Evolutionary conservation across 1,284 basidiomycete genomes (phyloP).

Genomic region (Thecaphora thlaspeos): DNA sequence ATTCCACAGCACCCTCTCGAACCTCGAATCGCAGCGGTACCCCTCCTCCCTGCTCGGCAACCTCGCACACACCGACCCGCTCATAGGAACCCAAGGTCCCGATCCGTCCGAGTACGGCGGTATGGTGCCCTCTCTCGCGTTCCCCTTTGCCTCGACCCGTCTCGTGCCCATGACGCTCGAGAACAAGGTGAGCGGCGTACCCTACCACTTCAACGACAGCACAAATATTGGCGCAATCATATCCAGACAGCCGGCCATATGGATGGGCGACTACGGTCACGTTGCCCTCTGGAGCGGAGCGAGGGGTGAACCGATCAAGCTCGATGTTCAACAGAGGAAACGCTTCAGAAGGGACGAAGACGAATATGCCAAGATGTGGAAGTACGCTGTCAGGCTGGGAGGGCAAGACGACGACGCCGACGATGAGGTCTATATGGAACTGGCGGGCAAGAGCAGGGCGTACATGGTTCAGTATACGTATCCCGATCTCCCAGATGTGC

Average conservation of each 20-base stretch:
- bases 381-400: conserved; percentile 68
- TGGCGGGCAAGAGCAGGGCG: conserved; percentile 75
- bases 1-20: not conserved
- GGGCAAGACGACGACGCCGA: conserved; percentile 61
- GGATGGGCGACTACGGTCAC: conserved; percentile 68
- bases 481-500: no score
- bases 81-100: conserved; percentile 39
- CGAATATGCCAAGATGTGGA: conserved; percentile 68
- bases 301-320: conserved; percentile 59
- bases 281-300: conserved; percentile 60
- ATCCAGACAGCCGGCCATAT: conserved; percentile 68
- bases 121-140: conserved; percentile 25
- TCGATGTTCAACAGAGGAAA: conserved; percentile 67
- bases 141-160: conserved; percentile 30
- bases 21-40: conserved; percentile 12
- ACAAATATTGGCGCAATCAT: conserved; percentile 25
- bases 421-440: conserved; percentile 61
- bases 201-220: conserved; percentile 36
- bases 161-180: conserved; percentile 27
- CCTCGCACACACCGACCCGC: conserved; percentile 30
- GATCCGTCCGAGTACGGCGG: conserved; percentile 36
- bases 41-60: conserved; percentile 1
- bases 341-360: conserved; percentile 63
- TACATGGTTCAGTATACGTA: conserved; percentile 67
- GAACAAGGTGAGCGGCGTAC: conserved; percentile 25